Conservation (phyloP, 208 protist species). For the Leishmania aethiopica region DNA sequence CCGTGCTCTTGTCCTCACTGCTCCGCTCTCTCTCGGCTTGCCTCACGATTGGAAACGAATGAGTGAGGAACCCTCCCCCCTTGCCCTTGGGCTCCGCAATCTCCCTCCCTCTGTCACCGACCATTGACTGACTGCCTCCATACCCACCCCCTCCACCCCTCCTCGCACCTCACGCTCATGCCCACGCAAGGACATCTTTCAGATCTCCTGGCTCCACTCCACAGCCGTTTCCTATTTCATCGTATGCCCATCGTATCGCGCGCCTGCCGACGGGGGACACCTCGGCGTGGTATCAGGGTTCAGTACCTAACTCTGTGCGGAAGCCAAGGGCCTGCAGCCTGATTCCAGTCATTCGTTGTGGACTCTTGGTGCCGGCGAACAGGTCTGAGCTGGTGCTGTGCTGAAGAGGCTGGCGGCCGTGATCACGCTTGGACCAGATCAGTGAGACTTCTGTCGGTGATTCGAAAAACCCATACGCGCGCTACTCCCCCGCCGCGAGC, state of each 20-base stretch:
- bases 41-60: too few relatives aligned
- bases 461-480: not conserved
- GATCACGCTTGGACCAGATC: not conserved
- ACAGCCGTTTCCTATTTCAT: not conserved
- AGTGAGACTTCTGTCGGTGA: not conserved
- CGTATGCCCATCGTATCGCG: not conserved
- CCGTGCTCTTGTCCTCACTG: not conserved
- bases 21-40: not conserved
- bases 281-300: not conserved
- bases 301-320: too few relatives aligned
- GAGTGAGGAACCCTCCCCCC: not conserved
- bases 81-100: too few relatives aligned
- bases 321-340: not conserved
- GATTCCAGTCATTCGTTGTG: not conserved
- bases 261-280: not conserved
- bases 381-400: not conserved
- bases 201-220: not conserved
- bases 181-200: not conserved
- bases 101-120: not conserved
- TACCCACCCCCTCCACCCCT: not conserved
- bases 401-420: not conserved
- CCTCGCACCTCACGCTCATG: not conserved
- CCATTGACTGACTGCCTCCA: not conserved
- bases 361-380: not conserved
- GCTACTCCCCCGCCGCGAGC: too few relatives aligned